These are phyloP conservation scores for Zostera marina DNA, from an alignment of 116 monocot genomes.

Conservation along the genomic window DNA sequence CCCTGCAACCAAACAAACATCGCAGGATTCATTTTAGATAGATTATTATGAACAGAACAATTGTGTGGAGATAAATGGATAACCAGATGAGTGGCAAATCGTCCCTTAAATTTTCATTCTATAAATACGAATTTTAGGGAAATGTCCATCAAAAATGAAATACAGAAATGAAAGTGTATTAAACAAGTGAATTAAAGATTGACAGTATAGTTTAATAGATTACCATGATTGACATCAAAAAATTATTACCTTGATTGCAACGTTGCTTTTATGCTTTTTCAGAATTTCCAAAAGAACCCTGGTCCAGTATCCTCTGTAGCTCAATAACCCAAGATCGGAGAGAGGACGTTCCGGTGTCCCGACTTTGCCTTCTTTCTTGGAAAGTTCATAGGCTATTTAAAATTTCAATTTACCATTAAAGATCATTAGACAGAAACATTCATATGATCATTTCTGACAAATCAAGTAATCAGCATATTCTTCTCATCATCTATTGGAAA, in stretches of 20 bases:
- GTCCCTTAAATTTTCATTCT: background rate
- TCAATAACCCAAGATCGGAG: constrained; percentile 79
- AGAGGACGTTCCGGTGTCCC: constrained; percentile 94
- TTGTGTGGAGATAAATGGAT: background rate
- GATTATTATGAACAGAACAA: background rate
- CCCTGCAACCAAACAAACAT: constrained; percentile 32
- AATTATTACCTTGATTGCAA: constrained; percentile 94
- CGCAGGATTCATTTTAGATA: background rate
- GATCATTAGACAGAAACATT: background rate
- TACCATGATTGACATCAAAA: no score
- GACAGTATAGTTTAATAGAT: no score
- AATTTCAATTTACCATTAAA: constrained; percentile 6
- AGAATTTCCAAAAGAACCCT: constrained; percentile 85
- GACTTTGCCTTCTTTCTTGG: constrained; percentile 96
- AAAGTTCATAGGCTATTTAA: constrained; percentile 80
- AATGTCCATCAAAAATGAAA: background rate
- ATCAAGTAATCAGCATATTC: no score
- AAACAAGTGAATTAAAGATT: background rate
- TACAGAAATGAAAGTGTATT: background rate
- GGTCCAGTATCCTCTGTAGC: constrained; percentile 90
- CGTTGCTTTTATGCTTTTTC: constrained; percentile 85
- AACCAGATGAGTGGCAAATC: background rate
- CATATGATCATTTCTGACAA: background rate
- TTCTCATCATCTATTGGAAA: background rate
- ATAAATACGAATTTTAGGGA: background rate